Base-by-base conservation (phyloP, 352 stramenopile species). In the Pythium rhizo-oryzae region DNA sequence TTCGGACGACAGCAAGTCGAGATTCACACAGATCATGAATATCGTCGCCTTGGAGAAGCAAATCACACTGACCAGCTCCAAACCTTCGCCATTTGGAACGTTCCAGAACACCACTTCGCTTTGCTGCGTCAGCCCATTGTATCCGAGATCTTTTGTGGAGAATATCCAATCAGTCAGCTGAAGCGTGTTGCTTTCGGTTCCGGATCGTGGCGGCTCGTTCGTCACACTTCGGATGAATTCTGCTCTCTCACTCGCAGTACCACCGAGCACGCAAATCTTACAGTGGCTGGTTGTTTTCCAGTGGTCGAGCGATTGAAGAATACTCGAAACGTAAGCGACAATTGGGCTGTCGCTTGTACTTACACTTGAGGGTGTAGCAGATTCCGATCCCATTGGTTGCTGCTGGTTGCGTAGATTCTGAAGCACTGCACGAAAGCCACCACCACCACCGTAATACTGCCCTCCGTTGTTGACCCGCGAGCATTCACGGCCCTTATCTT, bases 51-150 rank as follows among this genome's bases (percentile, higher is more conserved):
- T 30, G n/a, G 23, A 56, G 11, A 39, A 39, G 33, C 33, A 54
- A 18, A 54, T 11, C n/a, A 15, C 9, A 13, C 30, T 11, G 7
- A n/a, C 47, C 7, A 24, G 6, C 24, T 54, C 47, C 8, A 54
- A 25, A 6, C 47, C 47, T 21, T 54, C 47, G n/a, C 24, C 47
- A 25, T 25, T 28, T 19, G n/a, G 18, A 24, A 54, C 7, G 19
- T 54, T 24, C 47, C 47, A 54, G 19, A 54, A 54, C 47, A 54
- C n/a, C n/a, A 54, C 47, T 54, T 54, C 47, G 47, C 12, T 33
- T 25, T 25, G n/a, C 47, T 54, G 18, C 7, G 47, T 30, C 5
- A 28, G 4, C 9, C 8, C 8, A 13, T 54, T 13, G 47, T 21
- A 19, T 13, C 12, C 18, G 24, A 33, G 8, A 4, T 5, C 9